Conservation (phyloP, 225 moss, liverwort and hornwort species). For the Lunularia cruciata region DNA sequence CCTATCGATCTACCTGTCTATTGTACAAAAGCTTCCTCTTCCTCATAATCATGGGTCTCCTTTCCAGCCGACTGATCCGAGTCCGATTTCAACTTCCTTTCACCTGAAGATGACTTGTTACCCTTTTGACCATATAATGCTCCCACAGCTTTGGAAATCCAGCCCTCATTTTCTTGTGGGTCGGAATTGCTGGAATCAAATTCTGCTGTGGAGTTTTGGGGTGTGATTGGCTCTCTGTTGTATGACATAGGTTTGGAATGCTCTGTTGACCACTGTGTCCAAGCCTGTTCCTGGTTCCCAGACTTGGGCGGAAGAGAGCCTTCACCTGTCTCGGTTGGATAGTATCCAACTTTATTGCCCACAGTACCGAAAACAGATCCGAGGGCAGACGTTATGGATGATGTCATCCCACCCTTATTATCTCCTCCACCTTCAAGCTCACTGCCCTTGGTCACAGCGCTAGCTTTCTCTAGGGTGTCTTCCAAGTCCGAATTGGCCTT, state of each 20-base stretch:
- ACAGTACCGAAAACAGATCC: not conserved
- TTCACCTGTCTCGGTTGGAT: not conserved
- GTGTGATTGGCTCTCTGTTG: conserved; percentile 14
- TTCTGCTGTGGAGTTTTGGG: conserved; percentile 17
- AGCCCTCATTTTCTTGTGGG: not conserved
- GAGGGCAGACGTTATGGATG: not conserved
- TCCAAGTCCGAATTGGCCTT: not conserved
- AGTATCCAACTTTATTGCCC: not conserved
- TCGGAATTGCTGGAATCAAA: not conserved
- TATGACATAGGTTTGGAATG: not conserved
- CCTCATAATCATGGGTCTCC: too few relatives aligned
- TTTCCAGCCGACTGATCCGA: too few relatives aligned
- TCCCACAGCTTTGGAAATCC: conserved; percentile 16
- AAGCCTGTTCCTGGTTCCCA: not conserved
- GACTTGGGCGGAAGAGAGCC: not conserved
- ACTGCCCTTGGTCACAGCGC: too few relatives aligned
- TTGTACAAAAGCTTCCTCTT: too few relatives aligned
- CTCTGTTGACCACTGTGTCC: not conserved
- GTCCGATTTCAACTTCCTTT: too few relatives aligned
- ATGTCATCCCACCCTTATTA: too few relatives aligned
- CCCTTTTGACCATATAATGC: too few relatives aligned
- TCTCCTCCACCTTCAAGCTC: not conserved
- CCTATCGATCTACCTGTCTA: too few relatives aligned
- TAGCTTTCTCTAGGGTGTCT: not conserved
- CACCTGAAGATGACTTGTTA: too few relatives aligned